A percentile compares a stretch with the other conserved stretches of the same genome.
These are phyloP conservation scores for Selenicereus undatus DNA, from an alignment of 148 eudicot species.

Conservation along the genomic window DNA sequence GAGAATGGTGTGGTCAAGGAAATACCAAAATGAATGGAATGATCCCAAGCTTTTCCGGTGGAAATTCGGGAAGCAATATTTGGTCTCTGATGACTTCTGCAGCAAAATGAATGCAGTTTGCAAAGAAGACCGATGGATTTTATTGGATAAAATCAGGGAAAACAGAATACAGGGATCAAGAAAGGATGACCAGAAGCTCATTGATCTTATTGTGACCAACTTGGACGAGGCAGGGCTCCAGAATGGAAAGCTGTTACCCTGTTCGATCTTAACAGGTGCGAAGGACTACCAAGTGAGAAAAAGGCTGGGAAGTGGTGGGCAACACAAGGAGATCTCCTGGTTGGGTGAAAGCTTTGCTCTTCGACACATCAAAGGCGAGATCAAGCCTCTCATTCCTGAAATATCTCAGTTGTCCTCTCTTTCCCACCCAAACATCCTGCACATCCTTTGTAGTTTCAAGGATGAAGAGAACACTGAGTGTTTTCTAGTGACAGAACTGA, in stretches of 20 bases:
- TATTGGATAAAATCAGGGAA: constrained; percentile 42
- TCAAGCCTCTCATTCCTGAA: constrained; percentile 38
- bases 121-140: constrained; percentile 57
- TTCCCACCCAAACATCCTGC: constrained; percentile 69
- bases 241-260: constrained; percentile 42
- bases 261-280: constrained; percentile 45
- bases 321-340: constrained; percentile 78
- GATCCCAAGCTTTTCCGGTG: constrained; percentile 59
- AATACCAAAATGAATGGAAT: constrained; percentile 53
- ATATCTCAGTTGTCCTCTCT: constrained; percentile 43
- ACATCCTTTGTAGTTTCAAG: constrained; percentile 46
- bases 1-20: constrained; percentile 41
- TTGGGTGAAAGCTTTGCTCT: constrained; percentile 67
- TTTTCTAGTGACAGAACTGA: constrained; percentile 67
- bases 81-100: constrained; percentile 48
- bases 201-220: constrained; percentile 43
- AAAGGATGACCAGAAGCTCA: constrained; percentile 41
- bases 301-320: constrained; percentile 58
- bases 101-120: constrained; percentile 39
- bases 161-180: constrained; percentile 31
- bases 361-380: constrained; percentile 51
- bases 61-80: constrained; percentile 57
- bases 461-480: constrained; percentile 69
- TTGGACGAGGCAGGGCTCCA: constrained; percentile 30
- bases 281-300: constrained; percentile 62